phyloP scores from a whole-genome alignment of 2,329 filamentous ascomycete species.

The Spiromastix sp. region DNA sequence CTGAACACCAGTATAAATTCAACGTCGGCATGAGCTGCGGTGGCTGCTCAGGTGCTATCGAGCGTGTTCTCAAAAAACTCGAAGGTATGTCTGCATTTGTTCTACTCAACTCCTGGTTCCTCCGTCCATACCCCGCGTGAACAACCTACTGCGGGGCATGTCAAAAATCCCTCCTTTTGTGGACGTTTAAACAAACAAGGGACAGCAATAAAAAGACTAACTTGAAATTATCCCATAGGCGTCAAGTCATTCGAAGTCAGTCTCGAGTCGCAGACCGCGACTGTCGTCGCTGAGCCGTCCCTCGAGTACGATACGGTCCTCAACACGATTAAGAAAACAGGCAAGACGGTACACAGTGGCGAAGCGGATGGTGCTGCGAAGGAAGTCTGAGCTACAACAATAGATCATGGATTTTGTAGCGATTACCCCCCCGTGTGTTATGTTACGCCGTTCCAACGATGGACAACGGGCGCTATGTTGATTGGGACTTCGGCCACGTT shows the following conservation, averaged over 20 bases:
- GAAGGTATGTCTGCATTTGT: conserved; percentile 51
- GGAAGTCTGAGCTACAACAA: conserved; percentile 20
- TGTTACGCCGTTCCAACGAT: no score
- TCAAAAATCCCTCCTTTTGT: no score
- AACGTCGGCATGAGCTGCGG: conserved; percentile 88
- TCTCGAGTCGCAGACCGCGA: conserved; percentile 75
- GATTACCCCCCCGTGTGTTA: no score
- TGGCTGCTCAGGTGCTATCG: conserved; percentile 90
- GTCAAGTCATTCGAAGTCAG: conserved; percentile 80
- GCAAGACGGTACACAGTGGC: conserved; percentile 72
- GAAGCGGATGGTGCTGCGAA: conserved; percentile 33
- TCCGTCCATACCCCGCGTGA: background rate
- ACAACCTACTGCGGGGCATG: background rate
- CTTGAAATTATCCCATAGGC: conserved; percentile 41
- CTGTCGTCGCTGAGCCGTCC: conserved; percentile 57
- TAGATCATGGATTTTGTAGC: no score
- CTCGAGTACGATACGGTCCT: conserved; percentile 74
- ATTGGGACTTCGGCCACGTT: no score
- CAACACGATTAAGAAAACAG: conserved; percentile 85
- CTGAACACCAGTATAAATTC: conserved; percentile 89
- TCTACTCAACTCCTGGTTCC: conserved; percentile 2
- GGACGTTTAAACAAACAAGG: no score
- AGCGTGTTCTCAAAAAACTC: conserved; percentile 84
- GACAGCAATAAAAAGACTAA: background rate
- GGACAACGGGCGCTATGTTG: no score